phyloP scores from a whole-genome alignment of 75 land plant species.

The Pinus tabuliformis region DNA sequence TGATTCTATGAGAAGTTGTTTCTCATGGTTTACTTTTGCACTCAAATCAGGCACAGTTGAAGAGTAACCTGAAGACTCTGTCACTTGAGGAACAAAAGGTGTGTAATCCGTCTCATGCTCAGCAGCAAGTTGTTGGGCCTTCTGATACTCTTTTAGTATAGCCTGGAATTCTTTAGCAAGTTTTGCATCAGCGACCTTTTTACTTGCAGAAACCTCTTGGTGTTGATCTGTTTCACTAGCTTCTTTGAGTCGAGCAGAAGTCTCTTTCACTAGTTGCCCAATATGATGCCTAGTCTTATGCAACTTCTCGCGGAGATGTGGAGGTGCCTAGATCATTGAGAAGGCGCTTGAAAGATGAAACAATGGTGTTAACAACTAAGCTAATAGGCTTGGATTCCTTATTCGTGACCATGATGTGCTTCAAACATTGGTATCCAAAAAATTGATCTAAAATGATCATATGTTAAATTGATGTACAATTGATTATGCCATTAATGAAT shows the following conservation, averaged over 20 bases:
- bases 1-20: no score
- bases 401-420: no score
- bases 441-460: no score
- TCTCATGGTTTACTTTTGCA: no score
- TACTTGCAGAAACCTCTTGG: slow-evolving; percentile 38
- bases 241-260: slow-evolving; percentile 62
- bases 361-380: no score
- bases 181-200: slow-evolving; percentile 67
- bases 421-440: no score
- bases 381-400: no score
- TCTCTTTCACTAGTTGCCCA: slow-evolving; percentile 56
- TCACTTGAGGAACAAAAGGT: slow-evolving; percentile 37
- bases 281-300: slow-evolving; percentile 54
- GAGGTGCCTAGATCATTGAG: no score
- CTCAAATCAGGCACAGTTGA: no score
- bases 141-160: slow-evolving; percentile 60
- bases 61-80: neutral
- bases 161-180: slow-evolving; percentile 74
- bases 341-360: no score
- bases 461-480: no score
- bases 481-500: no score
- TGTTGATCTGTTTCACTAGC: slow-evolving; percentile 47
- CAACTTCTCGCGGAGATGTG: neutral
- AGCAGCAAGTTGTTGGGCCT: slow-evolving; percentile 59
- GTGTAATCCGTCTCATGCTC: slow-evolving; percentile 43